phyloP scores from a whole-genome alignment of 306 rosid genomes.

The Castanea sativa region DNA sequence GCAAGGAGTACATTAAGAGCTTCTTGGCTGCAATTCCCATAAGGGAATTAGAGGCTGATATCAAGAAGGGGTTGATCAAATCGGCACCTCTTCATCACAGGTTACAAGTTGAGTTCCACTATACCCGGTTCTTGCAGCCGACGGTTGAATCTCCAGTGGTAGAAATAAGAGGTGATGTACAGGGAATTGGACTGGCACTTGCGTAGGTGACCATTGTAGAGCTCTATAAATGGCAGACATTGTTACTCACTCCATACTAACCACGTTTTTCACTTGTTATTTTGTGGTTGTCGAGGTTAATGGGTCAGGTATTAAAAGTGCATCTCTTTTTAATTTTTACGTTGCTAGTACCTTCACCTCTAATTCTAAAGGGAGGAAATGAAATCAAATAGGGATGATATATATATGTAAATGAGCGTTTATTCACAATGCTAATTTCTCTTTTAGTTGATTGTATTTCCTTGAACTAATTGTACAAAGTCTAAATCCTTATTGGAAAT shows the following conservation, averaged over 20 bases:
- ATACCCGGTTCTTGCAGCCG: slow-evolving; percentile 54
- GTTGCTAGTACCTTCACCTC: not conserved
- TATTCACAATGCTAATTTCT: not conserved
- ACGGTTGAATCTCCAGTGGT: slow-evolving; percentile 21
- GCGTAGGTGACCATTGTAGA: not conserved
- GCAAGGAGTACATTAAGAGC: slow-evolving; percentile 95
- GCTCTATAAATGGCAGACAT: not conserved
- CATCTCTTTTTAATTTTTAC: not conserved
- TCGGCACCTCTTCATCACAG: slow-evolving; percentile 87
- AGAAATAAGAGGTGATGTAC: slow-evolving; percentile 14
- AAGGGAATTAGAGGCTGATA: slow-evolving; percentile 90
- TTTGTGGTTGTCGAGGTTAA: not conserved
- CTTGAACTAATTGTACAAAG: not conserved
- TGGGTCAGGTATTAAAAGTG: not conserved
- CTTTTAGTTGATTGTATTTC: not conserved
- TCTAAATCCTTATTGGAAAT: not conserved
- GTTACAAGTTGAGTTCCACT: slow-evolving; percentile 86
- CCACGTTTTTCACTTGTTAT: not conserved
- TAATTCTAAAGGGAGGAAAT: not conserved
- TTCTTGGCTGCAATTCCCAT: slow-evolving; percentile 98
- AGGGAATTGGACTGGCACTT: not conserved
- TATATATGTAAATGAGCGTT: not conserved
- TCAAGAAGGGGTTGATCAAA: slow-evolving; percentile 78
- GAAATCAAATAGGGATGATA: not conserved
- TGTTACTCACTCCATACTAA: not conserved